Evolutionary conservation across 441 rosid species (phyloP), one percentile per base, ranked within the genome.

Genomic region (Aleurites moluccanus): DNA sequence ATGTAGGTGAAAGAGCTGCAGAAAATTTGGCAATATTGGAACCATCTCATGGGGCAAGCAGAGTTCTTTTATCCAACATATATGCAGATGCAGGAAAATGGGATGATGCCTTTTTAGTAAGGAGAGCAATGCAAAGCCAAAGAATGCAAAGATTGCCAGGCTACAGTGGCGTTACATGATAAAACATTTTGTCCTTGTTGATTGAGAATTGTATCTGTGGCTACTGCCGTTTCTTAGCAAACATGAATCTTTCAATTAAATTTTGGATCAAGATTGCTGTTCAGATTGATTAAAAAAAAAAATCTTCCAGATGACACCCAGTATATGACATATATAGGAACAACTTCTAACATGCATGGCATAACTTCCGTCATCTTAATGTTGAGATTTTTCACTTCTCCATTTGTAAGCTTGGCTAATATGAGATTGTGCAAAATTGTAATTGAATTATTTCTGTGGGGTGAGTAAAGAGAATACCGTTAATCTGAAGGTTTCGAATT

Each of bases 31-130:
- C 80, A 10, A 84, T 76, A 56, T 74, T 88, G 82, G 86, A 87
- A 57, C 91, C 90, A 27, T 80, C 81, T 59, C 91, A 88, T 75
- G 90, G 84, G 16, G 87, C 87, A 1, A 80, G 88, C 59, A 80
- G 85, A 60, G 86, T 88, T 73, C 88, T 88, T 72, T 80, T 88
- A 40, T 86, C 92, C 38, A 90, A 84, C 67, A 50, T 88, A 20
- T 90, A 90, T 81, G 91, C 94, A 40, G 84, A 88, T 74, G 88
- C 78, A 67, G 92, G 92, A 77, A 88, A 86, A 83, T 87, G 94
- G 94, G 83, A 83, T 56, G 91, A 87, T 63, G 87, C 89, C 23
- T 75, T 80, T 72, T 80, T 67, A 10, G 78, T 82, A 0, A 83
- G 91, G 75, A 77, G 61, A 71, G 70, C 57, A 20, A 84, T 89